Conservation (phyloP, 495 filamentous ascomycete species). For the Articulospora tetracladia region DNA sequence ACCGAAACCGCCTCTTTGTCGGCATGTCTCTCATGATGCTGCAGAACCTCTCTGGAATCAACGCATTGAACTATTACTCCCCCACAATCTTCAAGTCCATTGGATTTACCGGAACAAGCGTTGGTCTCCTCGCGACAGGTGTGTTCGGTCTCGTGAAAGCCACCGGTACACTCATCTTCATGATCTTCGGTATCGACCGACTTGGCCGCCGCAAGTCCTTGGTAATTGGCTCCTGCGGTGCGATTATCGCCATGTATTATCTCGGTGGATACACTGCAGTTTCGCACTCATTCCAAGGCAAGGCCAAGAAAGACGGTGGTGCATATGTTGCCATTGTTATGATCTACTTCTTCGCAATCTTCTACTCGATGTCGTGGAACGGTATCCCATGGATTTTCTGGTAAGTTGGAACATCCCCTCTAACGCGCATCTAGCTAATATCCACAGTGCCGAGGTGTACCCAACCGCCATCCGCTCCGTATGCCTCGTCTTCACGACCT, state of each 20-base stretch:
- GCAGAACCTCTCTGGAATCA: slow-evolving; percentile 32
- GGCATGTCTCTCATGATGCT: slow-evolving; percentile 27
- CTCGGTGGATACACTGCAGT: slow-evolving; percentile 47
- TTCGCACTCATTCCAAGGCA: slow-evolving; percentile 28
- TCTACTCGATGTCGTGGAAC: slow-evolving; percentile 48
- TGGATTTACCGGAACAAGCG: slow-evolving; percentile 41
- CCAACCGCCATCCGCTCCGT: slow-evolving; percentile 65
- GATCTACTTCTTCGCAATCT: slow-evolving; percentile 46
- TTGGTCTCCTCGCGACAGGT: slow-evolving; percentile 43
- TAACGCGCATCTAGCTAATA: not conserved
- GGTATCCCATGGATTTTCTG: slow-evolving; percentile 53
- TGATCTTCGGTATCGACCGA: slow-evolving; percentile 49
- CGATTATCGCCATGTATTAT: slow-evolving; percentile 54
- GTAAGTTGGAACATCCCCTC: not conserved
- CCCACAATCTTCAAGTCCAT: slow-evolving; percentile 46
- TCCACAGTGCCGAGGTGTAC: slow-evolving; percentile 65
- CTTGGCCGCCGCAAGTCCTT: slow-evolving; percentile 38
- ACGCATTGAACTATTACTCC: slow-evolving; percentile 50
- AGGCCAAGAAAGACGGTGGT: slow-evolving; percentile 27
- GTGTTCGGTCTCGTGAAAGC: slow-evolving; percentile 43
- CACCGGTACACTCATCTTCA: slow-evolving; percentile 25
- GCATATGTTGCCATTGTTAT: slow-evolving; percentile 36
- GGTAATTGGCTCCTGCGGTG: slow-evolving; percentile 45
- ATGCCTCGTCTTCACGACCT: slow-evolving; percentile 65
- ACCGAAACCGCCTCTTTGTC: slow-evolving; percentile 28